Evolutionary conservation across 2,329 filamentous ascomycete genomes (phyloP).

Genomic region (Colletotrichum endophyticum): DNA sequence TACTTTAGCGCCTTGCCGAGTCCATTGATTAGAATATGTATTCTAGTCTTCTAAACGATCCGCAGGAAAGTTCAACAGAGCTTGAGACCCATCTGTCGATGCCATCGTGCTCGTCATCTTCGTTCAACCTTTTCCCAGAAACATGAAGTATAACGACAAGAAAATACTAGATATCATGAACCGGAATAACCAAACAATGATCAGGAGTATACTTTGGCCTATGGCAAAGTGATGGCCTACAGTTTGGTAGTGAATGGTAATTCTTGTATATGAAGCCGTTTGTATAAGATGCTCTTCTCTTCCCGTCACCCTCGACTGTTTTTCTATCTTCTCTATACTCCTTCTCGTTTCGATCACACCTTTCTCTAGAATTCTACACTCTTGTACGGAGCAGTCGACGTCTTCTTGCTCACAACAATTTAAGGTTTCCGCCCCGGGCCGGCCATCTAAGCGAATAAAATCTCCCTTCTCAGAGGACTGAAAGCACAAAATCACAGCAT

Average conservation of each 20-base stretch:
- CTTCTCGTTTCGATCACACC: background rate
- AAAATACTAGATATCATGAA: background rate
- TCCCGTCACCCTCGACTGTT: background rate
- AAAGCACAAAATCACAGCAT: too few species aligned
- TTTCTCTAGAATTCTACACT: background rate
- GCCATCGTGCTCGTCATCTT: background rate
- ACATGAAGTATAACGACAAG: background rate
- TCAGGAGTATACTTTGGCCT: background rate
- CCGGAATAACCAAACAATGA: background rate
- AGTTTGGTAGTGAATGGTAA: background rate
- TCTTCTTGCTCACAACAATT: background rate
- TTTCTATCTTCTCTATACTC: background rate
- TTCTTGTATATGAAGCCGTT: background rate
- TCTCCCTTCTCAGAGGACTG: too few species aligned
- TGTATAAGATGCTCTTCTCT: background rate
- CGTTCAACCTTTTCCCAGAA: background rate
- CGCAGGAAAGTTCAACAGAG: background rate
- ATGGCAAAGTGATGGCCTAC: too few species aligned
- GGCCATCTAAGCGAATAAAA: too few species aligned
- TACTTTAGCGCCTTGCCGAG: too few species aligned
- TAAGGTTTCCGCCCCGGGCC: too few species aligned
- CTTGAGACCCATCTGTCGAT: background rate
- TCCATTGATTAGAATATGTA: too few species aligned
- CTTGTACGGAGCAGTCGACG: fast-evolving
- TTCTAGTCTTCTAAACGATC: background rate